phyloP scores from a whole-genome alignment of 768 basidiomycete species.

The Pleurotus salmoneostramineus region DNA sequence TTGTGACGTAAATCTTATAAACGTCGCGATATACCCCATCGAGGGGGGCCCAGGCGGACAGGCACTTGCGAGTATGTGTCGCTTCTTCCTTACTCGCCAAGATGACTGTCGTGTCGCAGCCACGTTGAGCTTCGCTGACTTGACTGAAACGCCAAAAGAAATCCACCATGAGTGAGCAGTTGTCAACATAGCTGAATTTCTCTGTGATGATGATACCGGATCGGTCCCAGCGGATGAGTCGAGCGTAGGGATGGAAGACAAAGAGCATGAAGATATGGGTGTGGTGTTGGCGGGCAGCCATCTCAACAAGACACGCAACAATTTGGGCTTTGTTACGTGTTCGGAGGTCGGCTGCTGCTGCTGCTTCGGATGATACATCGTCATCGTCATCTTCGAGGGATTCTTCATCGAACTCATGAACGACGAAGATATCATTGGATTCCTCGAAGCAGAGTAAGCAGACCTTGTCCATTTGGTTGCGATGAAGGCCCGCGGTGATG shows the following conservation, averaged over 20 bases:
- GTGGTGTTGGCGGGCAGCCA: constrained; percentile 21
- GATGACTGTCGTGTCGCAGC: background rate
- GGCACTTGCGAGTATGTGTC: background rate
- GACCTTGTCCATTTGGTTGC: background rate
- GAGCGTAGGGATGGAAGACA: constrained; percentile 18
- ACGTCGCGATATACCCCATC: background rate
- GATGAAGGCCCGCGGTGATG: background rate
- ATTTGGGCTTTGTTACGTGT: constrained; percentile 18
- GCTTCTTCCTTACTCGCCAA: background rate
- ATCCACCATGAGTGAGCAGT: constrained; percentile 10
- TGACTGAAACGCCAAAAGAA: constrained; percentile 21
- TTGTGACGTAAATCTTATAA: background rate
- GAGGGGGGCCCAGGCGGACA: background rate
- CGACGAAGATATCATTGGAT: background rate
- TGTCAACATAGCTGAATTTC: constrained; percentile 16
- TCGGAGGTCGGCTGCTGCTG: background rate
- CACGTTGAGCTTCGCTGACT: background rate
- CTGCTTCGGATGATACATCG: background rate
- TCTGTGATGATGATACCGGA: constrained; percentile 23
- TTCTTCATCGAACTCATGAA: too few species aligned
- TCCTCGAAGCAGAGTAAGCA: background rate
- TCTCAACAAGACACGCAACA: constrained; percentile 14
- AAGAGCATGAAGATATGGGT: constrained; percentile 20
- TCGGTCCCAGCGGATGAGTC: constrained; percentile 28
- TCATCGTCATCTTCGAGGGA: too few species aligned